Evolutionary conservation across 129 eudicot species (phyloP).

Genomic region (Flaveria sonorensis): DNA sequence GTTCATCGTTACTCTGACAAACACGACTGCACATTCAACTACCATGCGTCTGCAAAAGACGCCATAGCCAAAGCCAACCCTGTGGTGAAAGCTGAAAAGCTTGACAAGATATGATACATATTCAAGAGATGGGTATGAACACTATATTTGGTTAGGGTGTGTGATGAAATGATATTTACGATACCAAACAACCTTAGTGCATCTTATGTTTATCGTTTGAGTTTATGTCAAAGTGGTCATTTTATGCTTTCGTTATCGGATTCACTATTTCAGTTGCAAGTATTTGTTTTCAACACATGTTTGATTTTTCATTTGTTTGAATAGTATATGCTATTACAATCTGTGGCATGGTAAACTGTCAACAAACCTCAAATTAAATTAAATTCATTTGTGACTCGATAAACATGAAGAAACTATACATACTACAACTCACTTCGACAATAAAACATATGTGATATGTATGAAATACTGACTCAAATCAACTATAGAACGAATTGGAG

Average conservation of each 20-base stretch:
- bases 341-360: too few relatives aligned
- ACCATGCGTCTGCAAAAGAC: conserved; percentile 52
- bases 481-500: too few relatives aligned
- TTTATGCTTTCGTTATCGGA: background rate
- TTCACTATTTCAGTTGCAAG: too few relatives aligned
- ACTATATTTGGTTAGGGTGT: background rate
- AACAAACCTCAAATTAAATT: too few relatives aligned
- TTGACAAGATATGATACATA: conserved; percentile 46
- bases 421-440: too few relatives aligned
- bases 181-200: conserved; percentile 1
- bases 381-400: too few relatives aligned
- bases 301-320: too few relatives aligned
- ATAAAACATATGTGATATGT: too few relatives aligned
- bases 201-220: background rate
- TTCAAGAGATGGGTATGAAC: background rate
- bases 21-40: conserved; percentile 69
- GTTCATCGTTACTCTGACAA: conserved; percentile 70
- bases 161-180: conserved; percentile 7
- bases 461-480: too few relatives aligned
- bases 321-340: too few relatives aligned
- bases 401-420: too few relatives aligned
- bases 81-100: conserved; percentile 68
- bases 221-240: background rate
- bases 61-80: conserved; percentile 77
- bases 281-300: too few relatives aligned